A percentile compares a stretch with the other conserved stretches of the same genome.
These are phyloP conservation scores for Flaveria robusta DNA, from an alignment of 129 eudicot genomes.

Conservation along the genomic window DNA sequence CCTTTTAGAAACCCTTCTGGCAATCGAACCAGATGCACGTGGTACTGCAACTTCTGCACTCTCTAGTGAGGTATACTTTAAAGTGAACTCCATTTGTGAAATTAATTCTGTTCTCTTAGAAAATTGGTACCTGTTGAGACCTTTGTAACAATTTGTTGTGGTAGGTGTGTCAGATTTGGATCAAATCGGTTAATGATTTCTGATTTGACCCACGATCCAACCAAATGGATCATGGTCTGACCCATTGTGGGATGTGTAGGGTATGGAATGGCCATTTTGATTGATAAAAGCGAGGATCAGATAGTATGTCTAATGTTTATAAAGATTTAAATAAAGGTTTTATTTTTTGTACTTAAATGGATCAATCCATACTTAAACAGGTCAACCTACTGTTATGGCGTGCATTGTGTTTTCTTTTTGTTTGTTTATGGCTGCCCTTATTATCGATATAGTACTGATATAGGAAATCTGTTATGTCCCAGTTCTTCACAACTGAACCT, in stretches of 20 bases:
- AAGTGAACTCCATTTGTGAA: background rate
- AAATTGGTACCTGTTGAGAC: background rate
- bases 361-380: background rate
- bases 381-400: background rate
- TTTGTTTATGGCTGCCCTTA: background rate
- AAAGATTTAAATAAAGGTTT: background rate
- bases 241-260: background rate
- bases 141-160: background rate
- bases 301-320: background rate
- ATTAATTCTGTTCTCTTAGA: background rate
- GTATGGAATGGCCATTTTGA: background rate
- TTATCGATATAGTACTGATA: conserved; percentile 4
- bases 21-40: conserved; percentile 73
- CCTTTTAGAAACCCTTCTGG: conserved; percentile 71
- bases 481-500: conserved; percentile 81
- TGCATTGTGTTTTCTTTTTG: background rate
- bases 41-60: conserved; percentile 78
- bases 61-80: conserved; percentile 56
- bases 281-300: background rate
- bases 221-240: conserved; percentile 1
- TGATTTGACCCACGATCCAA: background rate
- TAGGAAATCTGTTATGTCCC: conserved; percentile 21
- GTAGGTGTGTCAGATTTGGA: background rate
- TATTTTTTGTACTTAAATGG: background rate
- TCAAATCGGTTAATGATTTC: background rate